Evolutionary conservation across 2,329 filamentous ascomycete species (phyloP).

Genomic region (Lachnellula cervina): DNA sequence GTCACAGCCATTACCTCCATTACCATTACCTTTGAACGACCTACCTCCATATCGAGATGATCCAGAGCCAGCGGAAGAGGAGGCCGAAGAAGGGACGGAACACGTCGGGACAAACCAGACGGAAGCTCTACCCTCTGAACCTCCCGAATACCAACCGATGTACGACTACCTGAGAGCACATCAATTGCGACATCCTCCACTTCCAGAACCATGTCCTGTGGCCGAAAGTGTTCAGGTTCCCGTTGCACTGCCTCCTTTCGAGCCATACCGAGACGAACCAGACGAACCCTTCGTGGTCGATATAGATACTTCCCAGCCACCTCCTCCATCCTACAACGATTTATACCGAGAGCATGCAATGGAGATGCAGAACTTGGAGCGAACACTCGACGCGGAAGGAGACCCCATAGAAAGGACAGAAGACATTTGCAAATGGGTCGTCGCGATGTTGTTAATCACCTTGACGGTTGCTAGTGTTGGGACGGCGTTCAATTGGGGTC

Average conservation of each 20-base stretch:
- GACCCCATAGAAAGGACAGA: slow-evolving; percentile 22
- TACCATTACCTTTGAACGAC: slow-evolving; percentile 13
- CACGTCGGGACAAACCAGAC: not conserved
- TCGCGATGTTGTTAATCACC: slow-evolving; percentile 27
- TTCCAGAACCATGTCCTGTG: not conserved
- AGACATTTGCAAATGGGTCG: slow-evolving; percentile 28
- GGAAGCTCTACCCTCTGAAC: slow-evolving; percentile 5
- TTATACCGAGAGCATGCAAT: slow-evolving; percentile 17
- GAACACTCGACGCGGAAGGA: slow-evolving; percentile 16
- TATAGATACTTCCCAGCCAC: slow-evolving; percentile 17
- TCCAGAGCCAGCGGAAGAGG: slow-evolving; percentile 13
- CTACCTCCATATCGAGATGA: slow-evolving; percentile 23
- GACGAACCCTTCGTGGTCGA: slow-evolving; percentile 26
- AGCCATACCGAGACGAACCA: slow-evolving; percentile 27
- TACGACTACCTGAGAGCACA: slow-evolving; percentile 27
- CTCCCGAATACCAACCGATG: slow-evolving; percentile 29
- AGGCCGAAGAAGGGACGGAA: slow-evolving; percentile 1
- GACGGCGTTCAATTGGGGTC: slow-evolving; percentile 28
- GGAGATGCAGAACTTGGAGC: slow-evolving; percentile 18
- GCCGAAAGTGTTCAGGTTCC: not conserved
- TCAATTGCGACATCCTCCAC: slow-evolving; percentile 2
- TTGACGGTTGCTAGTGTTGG: slow-evolving; percentile 25
- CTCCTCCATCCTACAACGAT: slow-evolving; percentile 26
- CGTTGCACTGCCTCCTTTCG: slow-evolving; percentile 7
- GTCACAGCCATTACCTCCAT: slow-evolving; percentile 21